Evolutionary conservation across 2,329 filamentous ascomycete species (phyloP).

Genomic region (Diaporthe humulicola): DNA sequence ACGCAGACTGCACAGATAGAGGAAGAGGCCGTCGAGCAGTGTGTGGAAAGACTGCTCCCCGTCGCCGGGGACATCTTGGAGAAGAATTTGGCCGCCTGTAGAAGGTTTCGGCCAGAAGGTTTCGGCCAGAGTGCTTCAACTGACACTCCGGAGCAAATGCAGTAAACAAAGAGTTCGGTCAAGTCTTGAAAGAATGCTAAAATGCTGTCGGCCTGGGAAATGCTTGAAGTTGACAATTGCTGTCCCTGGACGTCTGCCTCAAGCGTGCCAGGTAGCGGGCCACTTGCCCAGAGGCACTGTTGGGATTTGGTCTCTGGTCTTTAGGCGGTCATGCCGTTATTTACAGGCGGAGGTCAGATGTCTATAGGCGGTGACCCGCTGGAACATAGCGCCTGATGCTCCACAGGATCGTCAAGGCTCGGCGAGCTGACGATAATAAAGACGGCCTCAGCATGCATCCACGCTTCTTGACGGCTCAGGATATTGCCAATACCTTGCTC

Average conservation of each 20-base stretch:
- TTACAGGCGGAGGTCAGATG: not conserved
- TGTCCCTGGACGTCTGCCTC: too few species aligned
- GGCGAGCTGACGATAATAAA: not conserved
- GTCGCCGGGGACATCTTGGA: too few species aligned
- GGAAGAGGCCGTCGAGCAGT: not conserved
- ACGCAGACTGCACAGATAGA: not conserved
- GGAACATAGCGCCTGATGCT: not conserved
- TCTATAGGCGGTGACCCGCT: not conserved
- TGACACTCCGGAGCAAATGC: too few species aligned
- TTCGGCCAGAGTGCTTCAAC: too few species aligned
- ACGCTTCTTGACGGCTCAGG: not conserved
- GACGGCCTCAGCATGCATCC: too few species aligned
- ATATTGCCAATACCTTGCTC: too few species aligned
- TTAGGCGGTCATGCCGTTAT: not conserved
- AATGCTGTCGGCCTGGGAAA: not conserved
- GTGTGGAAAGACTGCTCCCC: too few species aligned
- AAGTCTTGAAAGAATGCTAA: not conserved
- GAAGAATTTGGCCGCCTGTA: too few species aligned
- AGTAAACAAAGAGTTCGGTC: not conserved
- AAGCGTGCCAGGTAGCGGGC: too few species aligned
- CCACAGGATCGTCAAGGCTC: not conserved
- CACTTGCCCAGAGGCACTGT: not conserved
- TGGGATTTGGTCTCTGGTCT: not conserved
- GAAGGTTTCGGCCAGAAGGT: too few species aligned
- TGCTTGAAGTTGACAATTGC: too few species aligned